phyloP scores from a whole-genome alignment of 371 early-diverging fungal species.

The Enterocytospora artemiae region DNA sequence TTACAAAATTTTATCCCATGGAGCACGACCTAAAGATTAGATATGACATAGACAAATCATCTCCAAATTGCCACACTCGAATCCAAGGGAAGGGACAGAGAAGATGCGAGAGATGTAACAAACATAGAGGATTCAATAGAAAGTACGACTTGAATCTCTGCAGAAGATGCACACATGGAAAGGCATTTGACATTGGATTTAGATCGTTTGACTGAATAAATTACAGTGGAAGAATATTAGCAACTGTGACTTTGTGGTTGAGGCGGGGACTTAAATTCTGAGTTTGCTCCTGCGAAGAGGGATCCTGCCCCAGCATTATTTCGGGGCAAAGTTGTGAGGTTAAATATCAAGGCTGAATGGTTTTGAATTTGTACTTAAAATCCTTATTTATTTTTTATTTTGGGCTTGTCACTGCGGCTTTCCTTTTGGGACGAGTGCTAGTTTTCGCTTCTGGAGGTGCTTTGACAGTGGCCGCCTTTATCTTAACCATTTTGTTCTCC shows the following conservation, averaged over 20 bases:
- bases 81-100: conserved; percentile 50
- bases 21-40: conserved; percentile 14
- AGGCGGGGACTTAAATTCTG: too few species aligned
- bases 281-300: too few species aligned
- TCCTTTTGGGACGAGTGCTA: neutral
- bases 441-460: neutral
- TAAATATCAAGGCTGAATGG: too few species aligned
- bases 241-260: too few species aligned
- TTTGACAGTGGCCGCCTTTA: neutral
- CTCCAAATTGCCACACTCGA: conserved; percentile 21
- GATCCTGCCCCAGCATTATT: too few species aligned
- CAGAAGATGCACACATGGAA: conserved; percentile 99
- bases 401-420: neutral
- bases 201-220: conserved; percentile 46
- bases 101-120: conserved; percentile 61
- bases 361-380: too few species aligned
- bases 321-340: too few species aligned
- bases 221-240: neutral
- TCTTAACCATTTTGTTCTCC: conserved; percentile 1
- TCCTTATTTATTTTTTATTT: conserved; percentile 4
- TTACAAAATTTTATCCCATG: conserved; percentile 14
- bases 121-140: conserved; percentile 96
- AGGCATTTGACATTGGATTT: conserved; percentile 93
- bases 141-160: conserved; percentile 95
- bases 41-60: conserved; percentile 10